Base-by-base conservation (phyloP, 2,329 filamentous ascomycete genomes). In the Rutstroemia sp. region DNA sequence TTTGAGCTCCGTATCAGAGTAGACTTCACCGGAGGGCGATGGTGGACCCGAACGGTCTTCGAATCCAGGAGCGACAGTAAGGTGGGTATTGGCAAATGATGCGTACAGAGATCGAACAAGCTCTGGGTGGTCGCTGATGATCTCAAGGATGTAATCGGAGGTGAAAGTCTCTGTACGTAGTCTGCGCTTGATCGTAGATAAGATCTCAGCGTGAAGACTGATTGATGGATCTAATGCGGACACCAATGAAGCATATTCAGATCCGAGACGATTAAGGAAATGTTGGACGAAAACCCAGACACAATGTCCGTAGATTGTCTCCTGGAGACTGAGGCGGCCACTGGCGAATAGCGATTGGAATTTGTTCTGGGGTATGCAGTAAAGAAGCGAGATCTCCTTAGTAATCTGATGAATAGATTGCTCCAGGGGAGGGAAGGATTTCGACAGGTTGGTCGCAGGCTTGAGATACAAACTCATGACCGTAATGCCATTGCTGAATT, bases 261-360 rank as follows among this genome's bases (percentile, higher is more conserved):
- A 88, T 18, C 83, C 72, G 18, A 99, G 81, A 61, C 94, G 87
- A 77, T 99, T 99, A 65, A 99, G 79, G 80, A 99, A 99, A 74
- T 99, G 94, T 69, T 95, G 91, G 39, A 96, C 88, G 68, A 96
- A 99, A 34, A 97, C 91, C 89, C 92, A 96, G 6, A 95, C 90
- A 70, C 90, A 96, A 75, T 99, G 94, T 27, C 91, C 92, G 71
- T 99, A 99, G 67, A 96, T 91, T 12, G 92, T 92, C 75, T 99
- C 94, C 72, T 99, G 94, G 52, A 99, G 79, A 69, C 92, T 96
- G 62, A 99, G 79, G 65, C 87, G 82, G 50, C 92, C 92, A 16
- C 82, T 85, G 51, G 89, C 88, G 72, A 99, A 99, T 65, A 96
- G 83, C 58, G 80, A 77, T 74, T 96, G 92, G 72, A 99, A 90